Conservation (phyloP, 768 basidiomycete genomes). For the Leccinum ochraceum region DNA sequence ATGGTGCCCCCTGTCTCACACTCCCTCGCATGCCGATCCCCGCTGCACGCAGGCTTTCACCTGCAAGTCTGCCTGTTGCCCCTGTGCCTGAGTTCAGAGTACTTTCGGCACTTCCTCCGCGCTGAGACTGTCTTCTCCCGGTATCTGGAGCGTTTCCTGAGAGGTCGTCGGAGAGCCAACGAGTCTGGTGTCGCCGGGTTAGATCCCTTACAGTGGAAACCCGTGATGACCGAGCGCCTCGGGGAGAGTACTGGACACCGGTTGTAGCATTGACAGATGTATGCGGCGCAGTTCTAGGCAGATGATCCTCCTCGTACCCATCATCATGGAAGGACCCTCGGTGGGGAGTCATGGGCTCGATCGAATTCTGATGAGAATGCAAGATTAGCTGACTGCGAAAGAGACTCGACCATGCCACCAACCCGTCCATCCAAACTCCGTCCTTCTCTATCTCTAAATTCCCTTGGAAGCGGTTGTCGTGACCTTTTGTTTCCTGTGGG, state of each 20-base stretch:
- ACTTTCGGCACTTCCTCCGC: slow-evolving; percentile 74
- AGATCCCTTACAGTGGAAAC: slow-evolving; percentile 52
- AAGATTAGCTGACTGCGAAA: slow-evolving; percentile 3
- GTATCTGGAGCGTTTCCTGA: slow-evolving; percentile 23
- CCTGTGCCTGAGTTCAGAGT: slow-evolving; percentile 46
- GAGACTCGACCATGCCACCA: slow-evolving; percentile 13
- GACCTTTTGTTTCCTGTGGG: slow-evolving; percentile 46
- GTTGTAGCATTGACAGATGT: slow-evolving; percentile 23
- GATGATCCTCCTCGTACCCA: slow-evolving; percentile 21
- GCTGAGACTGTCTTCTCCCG: slow-evolving; percentile 55
- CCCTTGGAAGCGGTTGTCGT: slow-evolving; percentile 50
- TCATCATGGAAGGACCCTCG: slow-evolving; percentile 27
- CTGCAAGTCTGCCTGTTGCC: slow-evolving; percentile 53
- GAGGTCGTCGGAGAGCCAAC: slow-evolving; percentile 56
- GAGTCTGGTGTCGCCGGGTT: slow-evolving; percentile 48
- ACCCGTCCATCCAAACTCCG: slow-evolving; percentile 46
- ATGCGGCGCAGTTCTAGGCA: slow-evolving; percentile 27
- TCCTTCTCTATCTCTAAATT: slow-evolving; percentile 43
- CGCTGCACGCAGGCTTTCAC: slow-evolving; percentile 70
- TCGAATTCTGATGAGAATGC: slow-evolving; percentile 26
- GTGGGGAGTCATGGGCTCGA: slow-evolving; percentile 44
- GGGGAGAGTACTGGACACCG: slow-evolving; percentile 29
- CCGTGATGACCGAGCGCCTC: slow-evolving; percentile 34
- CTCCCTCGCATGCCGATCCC: slow-evolving; percentile 51
- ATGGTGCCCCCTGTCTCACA: slow-evolving; percentile 29